Evolutionary conservation across 2,329 filamentous ascomycete genomes (phyloP).

Genomic region (Ceratocystis cubensis): DNA sequence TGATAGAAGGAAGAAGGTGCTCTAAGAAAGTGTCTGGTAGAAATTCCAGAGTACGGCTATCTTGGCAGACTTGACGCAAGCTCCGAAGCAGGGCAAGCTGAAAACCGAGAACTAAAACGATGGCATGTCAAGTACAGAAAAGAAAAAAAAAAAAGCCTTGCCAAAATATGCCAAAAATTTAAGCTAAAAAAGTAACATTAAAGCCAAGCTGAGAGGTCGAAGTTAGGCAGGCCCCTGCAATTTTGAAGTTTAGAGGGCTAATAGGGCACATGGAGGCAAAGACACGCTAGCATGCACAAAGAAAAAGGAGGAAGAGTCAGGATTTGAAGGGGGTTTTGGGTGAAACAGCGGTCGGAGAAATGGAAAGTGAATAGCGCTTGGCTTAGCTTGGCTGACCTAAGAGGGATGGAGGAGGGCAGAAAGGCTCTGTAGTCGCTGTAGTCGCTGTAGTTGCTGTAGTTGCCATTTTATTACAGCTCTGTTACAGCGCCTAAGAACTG

Average conservation of each 20-base stretch:
- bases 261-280: too few species aligned
- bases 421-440: neutral
- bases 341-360: constrained; percentile 3
- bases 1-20: neutral
- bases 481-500: neutral
- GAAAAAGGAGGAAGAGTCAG: neutral
- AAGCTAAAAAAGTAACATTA: neutral
- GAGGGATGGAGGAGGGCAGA: neutral
- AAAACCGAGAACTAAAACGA: neutral
- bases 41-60: neutral
- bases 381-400: too few species aligned
- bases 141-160: neutral
- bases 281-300: neutral
- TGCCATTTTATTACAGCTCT: neutral
- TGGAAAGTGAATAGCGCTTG: neutral
- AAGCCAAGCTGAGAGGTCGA: neutral
- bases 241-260: neutral
- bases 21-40: neutral
- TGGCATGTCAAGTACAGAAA: neutral
- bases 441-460: too few species aligned
- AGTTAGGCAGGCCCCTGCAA: neutral
- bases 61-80: neutral
- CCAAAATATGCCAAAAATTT: too few species aligned
- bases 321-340: neutral
- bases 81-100: neutral